Conservation (phyloP, 192 early-diverging fungal genomes). For the Chytriomyces sp. region DNA sequence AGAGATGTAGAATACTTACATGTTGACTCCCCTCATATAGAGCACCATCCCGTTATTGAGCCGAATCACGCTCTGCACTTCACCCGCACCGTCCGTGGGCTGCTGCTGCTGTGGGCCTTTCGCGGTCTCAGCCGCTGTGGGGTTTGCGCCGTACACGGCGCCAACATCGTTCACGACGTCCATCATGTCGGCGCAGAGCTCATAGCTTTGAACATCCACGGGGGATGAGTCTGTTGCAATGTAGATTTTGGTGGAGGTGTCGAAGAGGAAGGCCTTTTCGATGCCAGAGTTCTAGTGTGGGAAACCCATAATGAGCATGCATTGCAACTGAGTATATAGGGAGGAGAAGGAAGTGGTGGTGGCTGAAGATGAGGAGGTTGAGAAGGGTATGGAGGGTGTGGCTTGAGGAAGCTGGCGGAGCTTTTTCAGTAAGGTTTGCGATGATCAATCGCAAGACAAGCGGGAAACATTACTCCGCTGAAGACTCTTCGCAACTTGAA, state of each 20-base stretch:
- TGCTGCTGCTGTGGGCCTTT: conserved; percentile 31
- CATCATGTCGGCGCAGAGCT: conserved; percentile 94
- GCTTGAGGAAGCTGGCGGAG: too few relatives aligned
- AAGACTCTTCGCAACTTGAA: too few relatives aligned
- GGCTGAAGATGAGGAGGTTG: background rate
- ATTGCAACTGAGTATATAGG: too few relatives aligned
- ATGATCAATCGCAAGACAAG: too few relatives aligned
- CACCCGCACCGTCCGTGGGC: conserved; percentile 37
- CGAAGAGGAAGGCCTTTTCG: conserved; percentile 96
- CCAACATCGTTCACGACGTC: conserved; percentile 86
- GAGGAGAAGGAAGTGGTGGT: background rate
- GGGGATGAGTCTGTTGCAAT: conserved; percentile 94
- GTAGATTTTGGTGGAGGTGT: conserved; percentile 86
- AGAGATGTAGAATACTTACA: conserved; percentile 51
- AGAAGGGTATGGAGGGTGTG: background rate
- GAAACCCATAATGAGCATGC: background rate
- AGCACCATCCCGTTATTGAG: conserved; percentile 80
- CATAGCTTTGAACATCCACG: conserved; percentile 75
- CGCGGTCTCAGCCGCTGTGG: conserved; percentile 8
- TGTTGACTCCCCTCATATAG: conserved; percentile 75
- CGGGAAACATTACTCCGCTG: too few relatives aligned
- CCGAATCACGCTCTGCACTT: conserved; percentile 59
- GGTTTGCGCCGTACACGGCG: conserved; percentile 62
- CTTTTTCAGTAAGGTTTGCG: too few relatives aligned
- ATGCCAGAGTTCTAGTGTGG: conserved; percentile 79